Conservation (phyloP, 805 yeast species). For the Debaryomyces castellii region DNA sequence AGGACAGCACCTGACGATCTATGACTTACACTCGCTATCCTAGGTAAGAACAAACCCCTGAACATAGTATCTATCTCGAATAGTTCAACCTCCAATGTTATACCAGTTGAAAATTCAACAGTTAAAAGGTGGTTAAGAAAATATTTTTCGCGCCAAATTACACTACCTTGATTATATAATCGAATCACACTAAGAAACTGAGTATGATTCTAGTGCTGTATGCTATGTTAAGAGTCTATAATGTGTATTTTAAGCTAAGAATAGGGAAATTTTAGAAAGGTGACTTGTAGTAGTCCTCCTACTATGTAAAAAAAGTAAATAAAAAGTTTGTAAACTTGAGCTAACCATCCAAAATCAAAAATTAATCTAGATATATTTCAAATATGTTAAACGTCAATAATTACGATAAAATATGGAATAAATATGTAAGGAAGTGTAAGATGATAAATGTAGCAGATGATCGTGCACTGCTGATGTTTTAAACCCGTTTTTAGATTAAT, state of each 20-base stretch:
- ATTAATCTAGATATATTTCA: neutral
- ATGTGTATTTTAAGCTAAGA: no score
- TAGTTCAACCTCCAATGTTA: neutral
- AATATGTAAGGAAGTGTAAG: neutral
- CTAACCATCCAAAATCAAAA: no score
- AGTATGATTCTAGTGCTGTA: no score
- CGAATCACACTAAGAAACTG: no score
- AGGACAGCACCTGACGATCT: neutral
- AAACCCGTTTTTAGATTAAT: neutral
- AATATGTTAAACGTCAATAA: neutral
- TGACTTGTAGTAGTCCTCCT: no score
- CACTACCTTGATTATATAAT: slow-evolving; percentile 2
- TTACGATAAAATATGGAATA: neutral
- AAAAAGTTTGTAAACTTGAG: no score
- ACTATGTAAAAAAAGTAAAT: no score
- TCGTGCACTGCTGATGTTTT: neutral
- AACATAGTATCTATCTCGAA: neutral
- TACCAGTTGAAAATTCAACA: neutral
- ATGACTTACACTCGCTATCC: neutral
- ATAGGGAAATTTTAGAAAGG: no score
- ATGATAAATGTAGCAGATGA: neutral
- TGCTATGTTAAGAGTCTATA: no score
- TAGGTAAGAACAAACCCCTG: neutral
- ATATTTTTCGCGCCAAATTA: neutral
- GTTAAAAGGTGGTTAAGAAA: neutral